Evolutionary conservation across 768 basidiomycete genomes (phyloP).

Genomic region (Pulveroboletus ravenelii): DNA sequence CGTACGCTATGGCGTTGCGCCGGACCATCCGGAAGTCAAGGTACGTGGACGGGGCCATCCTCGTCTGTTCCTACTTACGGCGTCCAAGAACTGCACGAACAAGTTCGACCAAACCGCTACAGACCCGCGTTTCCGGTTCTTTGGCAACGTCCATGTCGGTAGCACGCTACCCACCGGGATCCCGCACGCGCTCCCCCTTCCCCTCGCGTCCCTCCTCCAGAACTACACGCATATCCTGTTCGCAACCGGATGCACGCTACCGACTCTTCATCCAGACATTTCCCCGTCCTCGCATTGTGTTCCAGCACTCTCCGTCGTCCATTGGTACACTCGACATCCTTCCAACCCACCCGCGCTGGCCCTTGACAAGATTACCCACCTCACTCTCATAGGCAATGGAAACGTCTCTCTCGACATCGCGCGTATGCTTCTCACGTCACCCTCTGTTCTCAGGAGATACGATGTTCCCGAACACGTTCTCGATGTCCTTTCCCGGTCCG

Average conservation of each 20-base stretch:
- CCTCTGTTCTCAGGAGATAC: conserved; percentile 56
- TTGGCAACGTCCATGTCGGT: conserved; percentile 80
- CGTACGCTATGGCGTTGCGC: conserved; percentile 94
- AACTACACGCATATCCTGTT: conserved; percentile 86
- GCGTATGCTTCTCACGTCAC: conserved; percentile 76
- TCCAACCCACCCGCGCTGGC: conserved; percentile 56
- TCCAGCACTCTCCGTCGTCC: conserved; percentile 80
- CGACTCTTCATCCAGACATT: conserved; percentile 52
- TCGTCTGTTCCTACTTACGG: conserved; percentile 9
- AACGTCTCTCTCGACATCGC: conserved; percentile 94
- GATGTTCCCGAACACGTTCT: conserved; percentile 79
- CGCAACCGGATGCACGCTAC: conserved; percentile 77
- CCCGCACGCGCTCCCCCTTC: conserved; percentile 50
- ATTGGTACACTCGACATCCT: conserved; percentile 96
- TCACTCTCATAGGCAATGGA: conserved; percentile 88
- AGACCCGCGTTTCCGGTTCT: conserved; percentile 83
- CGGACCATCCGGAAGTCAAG: conserved; percentile 99
- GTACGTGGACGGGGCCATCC: conserved; percentile 27
- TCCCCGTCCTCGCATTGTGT: conserved; percentile 48
- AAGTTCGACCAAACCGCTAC: conserved; percentile 82
- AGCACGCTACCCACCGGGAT: conserved; percentile 36
- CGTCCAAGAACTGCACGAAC: conserved; percentile 84
- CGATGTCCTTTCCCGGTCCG: conserved; percentile 54
- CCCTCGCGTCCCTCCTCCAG: conserved; percentile 54
- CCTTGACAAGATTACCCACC: conserved; percentile 61